A percentile compares a stretch with the other conserved stretches of the same genome.
phyloP scores from a whole-genome alignment of 495 filamentous ascomycete genomes.

The Copromyces sp. region DNA sequence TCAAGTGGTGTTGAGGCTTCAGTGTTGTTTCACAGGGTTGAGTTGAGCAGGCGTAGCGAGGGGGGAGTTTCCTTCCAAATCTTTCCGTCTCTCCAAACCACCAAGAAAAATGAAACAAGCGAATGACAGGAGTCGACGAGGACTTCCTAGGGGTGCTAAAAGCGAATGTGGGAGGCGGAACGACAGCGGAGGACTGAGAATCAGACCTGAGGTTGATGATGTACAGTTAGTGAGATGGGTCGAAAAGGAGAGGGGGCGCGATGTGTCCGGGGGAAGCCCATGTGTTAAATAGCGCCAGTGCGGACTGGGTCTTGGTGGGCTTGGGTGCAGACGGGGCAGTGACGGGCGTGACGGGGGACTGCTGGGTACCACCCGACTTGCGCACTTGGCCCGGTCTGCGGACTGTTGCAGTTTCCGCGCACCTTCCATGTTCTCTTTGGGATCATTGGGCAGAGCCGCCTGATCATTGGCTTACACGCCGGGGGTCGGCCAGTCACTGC shows the following conservation, averaged over 20 bases:
- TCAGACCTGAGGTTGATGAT: conserved; percentile 17
- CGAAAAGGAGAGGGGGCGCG: conserved; percentile 10
- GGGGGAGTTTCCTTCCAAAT: conserved; percentile 5
- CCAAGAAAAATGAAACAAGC: conserved; percentile 40
- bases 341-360: neutral
- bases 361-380: neutral
- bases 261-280: conserved; percentile 22
- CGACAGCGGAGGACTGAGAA: conserved; percentile 28
- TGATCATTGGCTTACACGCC: neutral
- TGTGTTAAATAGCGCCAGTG: conserved; percentile 26
- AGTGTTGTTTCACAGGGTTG: neutral
- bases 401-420: neutral
- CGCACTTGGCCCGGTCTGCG: neutral
- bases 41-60: conserved; percentile 7
- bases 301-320: neutral
- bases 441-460: neutral
- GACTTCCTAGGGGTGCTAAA: conserved; percentile 44
- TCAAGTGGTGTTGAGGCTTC: neutral
- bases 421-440: neutral
- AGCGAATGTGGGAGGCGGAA: conserved; percentile 40
- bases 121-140: conserved; percentile 57
- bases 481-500: neutral
- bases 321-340: neutral
- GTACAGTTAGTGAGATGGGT: conserved; percentile 21
- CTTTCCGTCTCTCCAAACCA: conserved; percentile 26